Base-by-base conservation (phyloP, 2,329 filamentous ascomycete species). In the Sarocladium oryzae region DNA sequence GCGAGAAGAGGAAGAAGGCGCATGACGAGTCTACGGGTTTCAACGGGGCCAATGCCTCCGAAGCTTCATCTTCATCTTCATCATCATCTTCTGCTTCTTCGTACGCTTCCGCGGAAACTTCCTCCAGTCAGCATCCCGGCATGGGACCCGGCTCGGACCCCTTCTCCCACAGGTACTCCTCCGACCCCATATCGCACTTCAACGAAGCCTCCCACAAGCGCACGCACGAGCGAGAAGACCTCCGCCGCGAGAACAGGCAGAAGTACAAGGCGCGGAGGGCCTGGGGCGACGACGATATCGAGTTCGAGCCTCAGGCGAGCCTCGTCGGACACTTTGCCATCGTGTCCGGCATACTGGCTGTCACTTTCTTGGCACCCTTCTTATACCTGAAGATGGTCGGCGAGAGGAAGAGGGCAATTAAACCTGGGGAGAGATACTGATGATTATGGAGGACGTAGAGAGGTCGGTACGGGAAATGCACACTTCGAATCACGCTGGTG, bases 141-240 rank as follows among this genome's bases (percentile, higher is more conserved):
- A 85, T 85, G 73, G 81, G 81, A 0, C 75, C 75, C 2, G 84
- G 81, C 0, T 76, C 78, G 52, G 69, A 74, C 36, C 72, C 75
- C 5, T 77, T 69, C 56, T 32, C 43, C 10, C 28, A 48, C 32
- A 60, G 64, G 1, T 61, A 67, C 49, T 66, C 72, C 28, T 72
- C 80, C 51, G 74, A 83, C 30, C 28, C 28, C 7, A 74, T 89
- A 28, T 81, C 83, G 57, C 88, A 96, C 69, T 99, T 96, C 59
- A 85, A 97, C 69, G 78, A 79, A 36, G 73, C 70, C 37, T 76
- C 78, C 9, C 91, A 96, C 67, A 81, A 83, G 59, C 75, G 81
- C 55, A 95, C 89, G 53, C 89, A 95, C 56, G 74, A 78, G 48
- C 72, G 77, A 30, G 76, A 86, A 58, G 79, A 88, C 56, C 66